These are phyloP conservation scores for Calonectria montana DNA, from an alignment of 2,329 filamentous ascomycete species.

Conservation along the genomic window DNA sequence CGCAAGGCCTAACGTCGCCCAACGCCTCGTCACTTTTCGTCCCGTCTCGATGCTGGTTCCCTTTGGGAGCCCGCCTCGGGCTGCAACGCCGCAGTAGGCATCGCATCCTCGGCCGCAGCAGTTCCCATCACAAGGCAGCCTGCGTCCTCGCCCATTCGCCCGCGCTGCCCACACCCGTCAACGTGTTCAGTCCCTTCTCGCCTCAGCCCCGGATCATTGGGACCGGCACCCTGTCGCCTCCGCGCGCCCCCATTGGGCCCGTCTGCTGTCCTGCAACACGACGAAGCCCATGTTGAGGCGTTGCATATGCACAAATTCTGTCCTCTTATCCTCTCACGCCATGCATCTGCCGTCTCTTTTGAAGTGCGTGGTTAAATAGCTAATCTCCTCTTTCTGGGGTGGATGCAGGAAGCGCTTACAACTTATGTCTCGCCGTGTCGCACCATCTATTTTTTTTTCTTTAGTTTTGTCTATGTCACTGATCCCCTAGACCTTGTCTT, in stretches of 20 bases:
- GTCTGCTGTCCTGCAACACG: background rate
- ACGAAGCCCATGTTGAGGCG: slow-evolving; percentile 21
- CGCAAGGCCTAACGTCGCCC: background rate
- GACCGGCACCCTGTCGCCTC: slow-evolving; percentile 26
- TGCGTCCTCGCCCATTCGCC: background rate
- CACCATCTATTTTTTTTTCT: slow-evolving; percentile 13
- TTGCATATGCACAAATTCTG: slow-evolving; percentile 39
- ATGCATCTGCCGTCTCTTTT: slow-evolving; percentile 16
- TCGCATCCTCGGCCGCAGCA: slow-evolving; percentile 1
- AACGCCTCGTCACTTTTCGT: slow-evolving; percentile 1
- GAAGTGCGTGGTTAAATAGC: slow-evolving; percentile 35
- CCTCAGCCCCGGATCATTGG: slow-evolving; percentile 38
- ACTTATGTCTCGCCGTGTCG: slow-evolving; percentile 16
- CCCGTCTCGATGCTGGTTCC: background rate
- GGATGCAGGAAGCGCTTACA: slow-evolving; percentile 10
- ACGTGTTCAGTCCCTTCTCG: slow-evolving; percentile 25
- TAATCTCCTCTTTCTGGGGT: slow-evolving; percentile 25
- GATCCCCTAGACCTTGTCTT: background rate
- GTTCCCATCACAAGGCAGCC: background rate
- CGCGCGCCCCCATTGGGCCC: slow-evolving; percentile 15
- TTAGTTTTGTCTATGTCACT: slow-evolving; percentile 25
- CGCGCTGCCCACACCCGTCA: background rate
- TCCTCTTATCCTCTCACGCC: slow-evolving; percentile 29
- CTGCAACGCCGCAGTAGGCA: background rate
- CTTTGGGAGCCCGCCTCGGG: slow-evolving; percentile 1